Base-by-base conservation (phyloP, 805 yeast species). In the Cyberlindnera petersonii region DNA sequence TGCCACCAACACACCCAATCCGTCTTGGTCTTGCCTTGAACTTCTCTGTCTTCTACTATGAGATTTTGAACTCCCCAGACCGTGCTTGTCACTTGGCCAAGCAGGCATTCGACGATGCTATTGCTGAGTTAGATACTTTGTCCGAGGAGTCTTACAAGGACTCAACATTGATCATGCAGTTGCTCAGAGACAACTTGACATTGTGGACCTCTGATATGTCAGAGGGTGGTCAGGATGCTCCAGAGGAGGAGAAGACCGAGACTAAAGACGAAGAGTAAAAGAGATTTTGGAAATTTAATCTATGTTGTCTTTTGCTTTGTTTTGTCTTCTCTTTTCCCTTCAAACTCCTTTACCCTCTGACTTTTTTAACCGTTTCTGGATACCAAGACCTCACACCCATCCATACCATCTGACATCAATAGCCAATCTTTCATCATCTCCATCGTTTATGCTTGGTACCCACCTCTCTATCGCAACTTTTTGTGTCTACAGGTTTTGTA, bases 91-190 rank as follows among this genome's bases (percentile, higher is more conserved):
- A 89, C 66, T 79, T 91, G 66, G 98, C 98, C 60, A 93, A 91
- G 71, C 96, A 91, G 72, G 98, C 98, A 27, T 91, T 93, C 57
- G 98, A 91, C 68, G 98, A 91, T 63, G 98, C 98, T 50, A 94
- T 91, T 64, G 96, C 98, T 50, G 98, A 93, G 72, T 79, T 91
- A 65, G 98, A 91, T 71, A 86, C 97, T 53, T 76, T 91, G 63
- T 86, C 95, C 32, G 98, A 91, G 72, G 98, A 91, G 73, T 85
- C 96, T 53, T 91, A 93, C 81, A 93, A 91, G 71, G 98, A 91
- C 69, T 88, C 97, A 49, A 93, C 98, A 55, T 80, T 93, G 66
- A 93, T 93, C 64, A 93, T 93, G 98, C 98, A 93, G 79, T 81
- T 93, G 66, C 81, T 93, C 66, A 85, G 97, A 74, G 98, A 93